Base-by-base conservation (phyloP, 495 filamentous ascomycete genomes). In the Bacidia rubella region DNA sequence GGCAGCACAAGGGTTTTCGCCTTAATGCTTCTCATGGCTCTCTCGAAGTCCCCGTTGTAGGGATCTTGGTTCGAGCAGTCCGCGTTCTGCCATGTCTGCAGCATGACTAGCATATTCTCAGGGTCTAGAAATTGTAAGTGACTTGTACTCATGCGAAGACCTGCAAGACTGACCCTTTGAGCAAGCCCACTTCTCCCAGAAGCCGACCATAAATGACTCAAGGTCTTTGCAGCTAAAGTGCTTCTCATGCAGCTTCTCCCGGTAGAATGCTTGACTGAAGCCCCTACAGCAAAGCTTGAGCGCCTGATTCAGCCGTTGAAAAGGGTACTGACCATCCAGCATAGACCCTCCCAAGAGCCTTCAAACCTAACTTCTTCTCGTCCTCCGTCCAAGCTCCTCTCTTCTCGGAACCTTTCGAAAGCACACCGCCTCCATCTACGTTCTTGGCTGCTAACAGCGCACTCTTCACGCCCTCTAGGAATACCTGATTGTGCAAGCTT, bases 21-120 rank as follows among this genome's bases (percentile, higher is more conserved):
- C 61, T 80, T 81, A 58, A 85, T 85, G 25, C 72, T 77, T 42
- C 71, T 69, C 77, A 86, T 73, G 0, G 82, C 79, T 39, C 74
- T 72, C 49, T 75, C 72, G 54, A 85, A 80, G 57, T 81, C 68
- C 15, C 80, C 79, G 54, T 81, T 74, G 54, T 84, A 84, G 22
- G 74, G 75, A 46, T 75, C 74, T 58, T 84, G 80, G 25, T 72
- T 59, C 1, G 79, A 80, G 52, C 77, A 74, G 57, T 87, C 79
- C 24, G 73, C 83, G 51, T 74, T 71, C 63, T 87, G 82, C 83
- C 83, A 87, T n/a, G 82, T 86, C 49, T 80, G 74, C 3, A 80
- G 61, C 81, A 86, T 82, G 1, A 71, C 73, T 1, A 85, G 65
- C 53, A 86, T 66, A 53, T 83, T 82, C 55, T 81, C 81, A 0